phyloP scores from a whole-genome alignment of 2,329 filamentous ascomycete genomes.

The Stagonosporopsis tanaceti region DNA sequence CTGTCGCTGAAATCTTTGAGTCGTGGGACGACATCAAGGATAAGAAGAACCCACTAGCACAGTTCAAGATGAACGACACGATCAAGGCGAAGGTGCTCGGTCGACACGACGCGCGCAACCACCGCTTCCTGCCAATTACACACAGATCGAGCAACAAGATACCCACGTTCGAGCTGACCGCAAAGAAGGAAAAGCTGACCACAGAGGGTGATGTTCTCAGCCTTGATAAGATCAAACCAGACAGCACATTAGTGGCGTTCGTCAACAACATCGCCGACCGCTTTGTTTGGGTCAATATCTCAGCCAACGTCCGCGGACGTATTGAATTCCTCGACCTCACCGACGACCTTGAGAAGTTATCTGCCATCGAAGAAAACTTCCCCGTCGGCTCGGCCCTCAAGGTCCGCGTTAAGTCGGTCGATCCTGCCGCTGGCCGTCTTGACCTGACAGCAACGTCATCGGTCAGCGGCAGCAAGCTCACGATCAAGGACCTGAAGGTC shows the following conservation, averaged over 20 bases:
- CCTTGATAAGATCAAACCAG: conserved; percentile 75
- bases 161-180: conserved; percentile 83
- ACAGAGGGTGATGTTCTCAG: conserved; percentile 69
- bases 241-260: conserved; percentile 78
- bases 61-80: conserved; percentile 75
- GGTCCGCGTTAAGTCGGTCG: conserved; percentile 78
- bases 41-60: conserved; percentile 78
- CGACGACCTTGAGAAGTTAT: conserved; percentile 81
- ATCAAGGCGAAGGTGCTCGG: conserved; percentile 81
- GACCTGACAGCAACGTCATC: conserved; percentile 83
- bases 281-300: conserved; percentile 88
- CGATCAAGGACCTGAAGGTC: conserved; percentile 74
- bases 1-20: conserved; percentile 90
- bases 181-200: conserved; percentile 69
- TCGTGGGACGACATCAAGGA: conserved; percentile 86
- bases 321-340: conserved; percentile 84
- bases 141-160: conserved; percentile 78
- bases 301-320: conserved; percentile 85
- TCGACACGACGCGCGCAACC: conserved; percentile 87
- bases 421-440: conserved; percentile 75
- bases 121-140: conserved; percentile 89
- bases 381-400: conserved; percentile 88
- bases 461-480: conserved; percentile 64
- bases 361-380: conserved; percentile 80
- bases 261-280: conserved; percentile 87